Conservation (phyloP, 2,329 filamentous ascomycete species). For the Colletotrichum lini region DNA sequence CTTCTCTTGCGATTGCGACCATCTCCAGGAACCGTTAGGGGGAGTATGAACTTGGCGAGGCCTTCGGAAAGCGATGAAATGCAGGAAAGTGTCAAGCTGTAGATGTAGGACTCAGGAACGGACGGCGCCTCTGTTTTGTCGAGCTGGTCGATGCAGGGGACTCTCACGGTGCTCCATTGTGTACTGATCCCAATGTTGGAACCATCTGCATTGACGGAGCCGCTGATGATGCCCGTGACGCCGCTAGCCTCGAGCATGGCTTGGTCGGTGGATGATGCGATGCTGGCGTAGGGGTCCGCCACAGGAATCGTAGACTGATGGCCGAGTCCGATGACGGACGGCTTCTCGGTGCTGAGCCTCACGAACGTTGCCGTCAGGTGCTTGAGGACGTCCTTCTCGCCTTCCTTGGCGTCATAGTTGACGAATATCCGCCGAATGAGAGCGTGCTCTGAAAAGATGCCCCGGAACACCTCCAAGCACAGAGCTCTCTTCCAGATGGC, state of each 20-base stretch:
- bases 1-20: conserved; percentile 66
- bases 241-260: conserved; percentile 91
- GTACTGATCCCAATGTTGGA: conserved; percentile 84
- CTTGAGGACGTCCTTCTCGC: conserved; percentile 82
- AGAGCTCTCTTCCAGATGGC: conserved; percentile 88
- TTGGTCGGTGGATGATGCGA: conserved; percentile 78
- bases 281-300: conserved; percentile 67
- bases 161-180: conserved; percentile 90
- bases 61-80: conserved; percentile 93
- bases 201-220: conserved; percentile 76
- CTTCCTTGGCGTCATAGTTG: conserved; percentile 81
- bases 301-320: conserved; percentile 89
- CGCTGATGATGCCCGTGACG: conserved; percentile 87
- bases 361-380: conserved; percentile 91
- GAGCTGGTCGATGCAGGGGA: conserved; percentile 92
- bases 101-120: conserved; percentile 94
- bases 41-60: conserved; percentile 92
- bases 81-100: conserved; percentile 89
- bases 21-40: conserved; percentile 87
- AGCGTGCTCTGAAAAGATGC: conserved; percentile 85
- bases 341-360: conserved; percentile 92
- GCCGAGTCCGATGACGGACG: conserved; percentile 87
- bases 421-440: conserved; percentile 85
- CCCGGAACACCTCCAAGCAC: conserved; percentile 91
- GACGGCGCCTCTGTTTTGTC: conserved; percentile 89